Evolutionary conservation across 1,139 yeast species (phyloP).

Genomic region (Starmera stellimalicola): DNA sequence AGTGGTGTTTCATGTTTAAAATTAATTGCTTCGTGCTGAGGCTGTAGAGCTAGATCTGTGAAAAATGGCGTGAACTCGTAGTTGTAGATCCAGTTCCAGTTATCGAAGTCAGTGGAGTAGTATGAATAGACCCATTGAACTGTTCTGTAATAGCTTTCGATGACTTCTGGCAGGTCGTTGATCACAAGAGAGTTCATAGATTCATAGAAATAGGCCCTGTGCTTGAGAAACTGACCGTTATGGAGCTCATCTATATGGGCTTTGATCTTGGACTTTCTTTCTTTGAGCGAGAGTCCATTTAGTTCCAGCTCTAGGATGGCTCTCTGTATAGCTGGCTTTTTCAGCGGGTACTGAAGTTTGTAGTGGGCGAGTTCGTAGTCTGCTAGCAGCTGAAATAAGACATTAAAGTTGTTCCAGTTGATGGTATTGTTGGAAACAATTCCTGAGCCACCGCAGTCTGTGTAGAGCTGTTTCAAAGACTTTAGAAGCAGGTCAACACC

Average conservation of each 20-base stretch:
- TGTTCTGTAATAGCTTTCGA: constrained; percentile 6
- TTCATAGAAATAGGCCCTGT: neutral
- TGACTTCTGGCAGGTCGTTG: constrained; percentile 1
- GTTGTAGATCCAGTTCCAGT: constrained; percentile 5
- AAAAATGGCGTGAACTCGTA: constrained; percentile 7
- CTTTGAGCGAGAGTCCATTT: constrained; percentile 4
- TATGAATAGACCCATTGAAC: constrained; percentile 11
- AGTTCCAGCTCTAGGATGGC: neutral
- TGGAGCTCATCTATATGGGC: constrained; percentile 1
- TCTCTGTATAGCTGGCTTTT: neutral
- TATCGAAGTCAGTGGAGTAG: constrained; percentile 3
- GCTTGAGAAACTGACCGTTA: constrained; percentile 2
- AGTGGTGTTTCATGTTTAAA: neutral
- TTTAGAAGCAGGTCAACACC: neutral
- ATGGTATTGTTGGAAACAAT: neutral
- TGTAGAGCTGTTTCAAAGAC: neutral
- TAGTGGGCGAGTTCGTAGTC: constrained; percentile 3
- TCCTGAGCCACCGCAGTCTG: neutral
- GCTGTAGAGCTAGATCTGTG: constrained; percentile 4
- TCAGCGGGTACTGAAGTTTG: constrained; percentile 1
- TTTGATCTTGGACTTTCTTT: constrained; percentile 2
- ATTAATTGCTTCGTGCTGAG: neutral
- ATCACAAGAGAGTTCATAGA: neutral
- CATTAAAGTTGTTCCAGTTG: neutral
- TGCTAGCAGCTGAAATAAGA: neutral